phyloP scores from a whole-genome alignment of 1,139 yeast species.

The Pichia sp. region DNA sequence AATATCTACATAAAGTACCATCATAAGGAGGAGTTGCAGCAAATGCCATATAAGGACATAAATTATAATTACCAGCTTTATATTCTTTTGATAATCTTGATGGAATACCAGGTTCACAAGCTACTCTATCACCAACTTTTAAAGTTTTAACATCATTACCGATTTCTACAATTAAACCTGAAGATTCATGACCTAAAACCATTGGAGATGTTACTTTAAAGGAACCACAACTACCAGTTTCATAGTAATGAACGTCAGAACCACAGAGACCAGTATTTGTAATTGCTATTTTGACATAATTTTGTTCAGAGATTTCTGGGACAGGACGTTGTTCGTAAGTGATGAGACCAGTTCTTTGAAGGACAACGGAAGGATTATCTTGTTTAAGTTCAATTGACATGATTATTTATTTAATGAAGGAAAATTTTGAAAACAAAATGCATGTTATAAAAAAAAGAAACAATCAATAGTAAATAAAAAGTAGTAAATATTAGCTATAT shows the following conservation, averaged over 20 bases:
- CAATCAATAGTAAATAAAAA: too few species aligned
- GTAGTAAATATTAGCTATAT: too few species aligned
- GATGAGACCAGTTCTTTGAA: conserved; percentile 59
- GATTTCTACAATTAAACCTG: conserved; percentile 64
- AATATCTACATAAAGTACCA: conserved; percentile 73
- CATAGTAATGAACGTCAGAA: conserved; percentile 77
- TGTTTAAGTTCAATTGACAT: conserved; percentile 8
- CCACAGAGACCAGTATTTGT: conserved; percentile 85
- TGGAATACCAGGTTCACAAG: conserved; percentile 78
- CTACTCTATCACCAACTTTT: conserved; percentile 73
- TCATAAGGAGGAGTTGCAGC: conserved; percentile 82
- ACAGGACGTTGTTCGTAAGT: conserved; percentile 58
- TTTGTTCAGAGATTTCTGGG: conserved; percentile 56
- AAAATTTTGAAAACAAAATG: neutral
- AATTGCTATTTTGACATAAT: conserved; percentile 68
- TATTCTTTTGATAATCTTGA: conserved; percentile 69
- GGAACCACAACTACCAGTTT: conserved; percentile 72
- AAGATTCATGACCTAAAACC: conserved; percentile 33
- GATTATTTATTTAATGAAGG: neutral
- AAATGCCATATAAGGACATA: conserved; percentile 77
- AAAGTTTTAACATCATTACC: conserved; percentile 56
- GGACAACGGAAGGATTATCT: conserved; percentile 62
- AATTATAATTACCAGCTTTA: conserved; percentile 68
- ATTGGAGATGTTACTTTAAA: conserved; percentile 46
- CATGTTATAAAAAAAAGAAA: too few species aligned